Conservation (phyloP, 2,329 filamentous ascomycete species). For the Stachybotrys chartarum region DNA sequence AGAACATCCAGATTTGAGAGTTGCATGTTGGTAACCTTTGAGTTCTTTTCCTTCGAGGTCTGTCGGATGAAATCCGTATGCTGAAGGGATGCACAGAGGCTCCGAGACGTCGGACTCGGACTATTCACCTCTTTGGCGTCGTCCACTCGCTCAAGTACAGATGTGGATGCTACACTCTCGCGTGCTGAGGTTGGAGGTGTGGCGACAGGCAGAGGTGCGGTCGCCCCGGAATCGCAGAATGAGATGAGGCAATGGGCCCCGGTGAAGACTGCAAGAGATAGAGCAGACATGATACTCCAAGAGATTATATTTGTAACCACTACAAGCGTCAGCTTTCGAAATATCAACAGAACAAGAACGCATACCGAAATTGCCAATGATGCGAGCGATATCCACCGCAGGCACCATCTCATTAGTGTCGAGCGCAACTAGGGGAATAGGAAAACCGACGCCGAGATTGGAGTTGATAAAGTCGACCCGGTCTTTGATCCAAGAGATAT, state of each 20-base stretch:
- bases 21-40: not conserved
- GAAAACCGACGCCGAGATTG: constrained; percentile 44
- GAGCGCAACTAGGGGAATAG: constrained; percentile 41
- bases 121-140: not conserved
- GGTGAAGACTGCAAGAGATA: constrained; percentile 9
- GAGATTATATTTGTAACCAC: constrained; percentile 26
- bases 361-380: constrained; percentile 35
- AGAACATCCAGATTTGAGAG: not conserved
- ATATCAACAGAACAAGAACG: not conserved
- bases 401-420: constrained; percentile 24
- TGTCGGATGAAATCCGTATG: not conserved
- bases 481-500: constrained; percentile 21
- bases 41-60: not conserved
- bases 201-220: not conserved
- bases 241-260: not conserved
- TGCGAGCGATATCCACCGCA: constrained; percentile 27
- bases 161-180: not conserved
- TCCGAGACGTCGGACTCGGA: not conserved
- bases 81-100: not conserved
- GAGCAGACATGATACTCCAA: constrained; percentile 23
- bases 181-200: not conserved
- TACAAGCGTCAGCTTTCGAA: constrained; percentile 11
- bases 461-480: constrained; percentile 42
- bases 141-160: not conserved
- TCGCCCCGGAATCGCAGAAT: not conserved